Evolutionary conservation across 352 stramenopile species (phyloP).

Genomic region (Globisporangium splendens): DNA sequence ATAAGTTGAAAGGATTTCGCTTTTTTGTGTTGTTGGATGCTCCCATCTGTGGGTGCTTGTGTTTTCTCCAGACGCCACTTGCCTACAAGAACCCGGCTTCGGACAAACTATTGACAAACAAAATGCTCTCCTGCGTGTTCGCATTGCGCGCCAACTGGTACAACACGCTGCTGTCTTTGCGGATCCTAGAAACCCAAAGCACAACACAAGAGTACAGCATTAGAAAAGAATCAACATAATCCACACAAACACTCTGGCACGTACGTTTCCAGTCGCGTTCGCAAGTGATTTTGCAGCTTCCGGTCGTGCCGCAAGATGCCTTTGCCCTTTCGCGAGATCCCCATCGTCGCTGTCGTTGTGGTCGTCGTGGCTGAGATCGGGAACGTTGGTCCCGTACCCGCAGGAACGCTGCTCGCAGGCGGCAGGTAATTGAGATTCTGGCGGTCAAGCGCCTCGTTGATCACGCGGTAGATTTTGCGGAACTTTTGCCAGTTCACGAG

Average conservation of each 20-base stretch:
- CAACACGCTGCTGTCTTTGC: slow-evolving; percentile 80
- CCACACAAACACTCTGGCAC: slow-evolving; percentile 22
- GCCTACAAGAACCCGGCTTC: slow-evolving; percentile 79
- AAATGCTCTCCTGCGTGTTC: slow-evolving; percentile 85
- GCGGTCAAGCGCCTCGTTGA: slow-evolving; percentile 69
- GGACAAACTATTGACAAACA: slow-evolving; percentile 88
- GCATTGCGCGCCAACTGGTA: slow-evolving; percentile 83
- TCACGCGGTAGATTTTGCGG: slow-evolving; percentile 76
- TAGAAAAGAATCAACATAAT: too few relatives aligned
- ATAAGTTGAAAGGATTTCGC: neutral
- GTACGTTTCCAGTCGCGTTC: slow-evolving; percentile 83
- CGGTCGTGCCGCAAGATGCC: slow-evolving; percentile 70
- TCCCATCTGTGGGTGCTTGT: too few relatives aligned
- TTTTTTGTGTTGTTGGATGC: neutral
- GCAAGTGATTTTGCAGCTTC: slow-evolving; percentile 68
- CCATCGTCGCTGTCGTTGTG: slow-evolving; percentile 23
- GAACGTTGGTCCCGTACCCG: too few relatives aligned
- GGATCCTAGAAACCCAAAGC: slow-evolving; percentile 36
- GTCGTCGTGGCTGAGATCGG: slow-evolving; percentile 13
- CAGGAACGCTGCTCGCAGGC: too few relatives aligned
- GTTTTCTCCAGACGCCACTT: neutral
- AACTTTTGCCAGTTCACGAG: slow-evolving; percentile 88
- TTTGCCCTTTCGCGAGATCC: slow-evolving; percentile 69
- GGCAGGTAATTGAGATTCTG: slow-evolving; percentile 81
- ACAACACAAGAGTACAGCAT: slow-evolving; percentile 7